phyloP scores from a whole-genome alignment of 2,329 filamentous ascomycete species.

The Alternaria solani region DNA sequence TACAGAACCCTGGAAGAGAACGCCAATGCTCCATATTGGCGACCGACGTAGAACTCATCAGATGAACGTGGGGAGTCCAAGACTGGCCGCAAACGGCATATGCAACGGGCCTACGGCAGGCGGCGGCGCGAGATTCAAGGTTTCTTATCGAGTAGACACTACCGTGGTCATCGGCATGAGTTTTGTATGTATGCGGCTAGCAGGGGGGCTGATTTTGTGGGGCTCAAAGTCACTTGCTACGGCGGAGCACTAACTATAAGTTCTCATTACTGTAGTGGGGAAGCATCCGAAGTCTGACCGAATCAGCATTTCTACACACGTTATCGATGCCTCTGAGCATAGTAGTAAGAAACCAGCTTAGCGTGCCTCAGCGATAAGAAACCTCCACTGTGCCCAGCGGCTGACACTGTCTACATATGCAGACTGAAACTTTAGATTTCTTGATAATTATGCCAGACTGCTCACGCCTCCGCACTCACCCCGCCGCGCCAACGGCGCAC shows the following conservation, averaged over 20 bases:
- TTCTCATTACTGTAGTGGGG: too few relatives aligned
- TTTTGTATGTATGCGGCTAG: too few relatives aligned
- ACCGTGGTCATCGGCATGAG: background rate
- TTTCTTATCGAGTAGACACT: slow-evolving; percentile 23
- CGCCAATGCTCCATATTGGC: background rate
- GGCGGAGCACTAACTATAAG: too few relatives aligned
- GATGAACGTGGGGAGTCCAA: slow-evolving; percentile 9
- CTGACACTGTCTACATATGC: background rate
- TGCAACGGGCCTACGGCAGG: slow-evolving; percentile 28
- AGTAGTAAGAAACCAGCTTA: background rate
- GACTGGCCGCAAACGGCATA: slow-evolving; percentile 7
- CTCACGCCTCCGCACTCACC: background rate
- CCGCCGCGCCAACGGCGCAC: slow-evolving; percentile 28
- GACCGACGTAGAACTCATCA: background rate
- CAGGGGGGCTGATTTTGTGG: too few relatives aligned
- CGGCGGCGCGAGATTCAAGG: slow-evolving; percentile 12
- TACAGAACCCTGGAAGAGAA: background rate
- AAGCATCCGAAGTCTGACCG: too few relatives aligned
- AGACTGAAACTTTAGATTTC: background rate
- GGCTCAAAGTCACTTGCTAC: too few relatives aligned
- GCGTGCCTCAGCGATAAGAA: background rate
- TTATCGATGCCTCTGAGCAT: too few relatives aligned
- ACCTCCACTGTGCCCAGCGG: background rate
- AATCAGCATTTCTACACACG: too few relatives aligned
- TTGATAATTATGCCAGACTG: background rate